These are phyloP conservation scores for Anacardium occidentale DNA, from an alignment of 345 rosid genomes.

Conservation along the genomic window DNA sequence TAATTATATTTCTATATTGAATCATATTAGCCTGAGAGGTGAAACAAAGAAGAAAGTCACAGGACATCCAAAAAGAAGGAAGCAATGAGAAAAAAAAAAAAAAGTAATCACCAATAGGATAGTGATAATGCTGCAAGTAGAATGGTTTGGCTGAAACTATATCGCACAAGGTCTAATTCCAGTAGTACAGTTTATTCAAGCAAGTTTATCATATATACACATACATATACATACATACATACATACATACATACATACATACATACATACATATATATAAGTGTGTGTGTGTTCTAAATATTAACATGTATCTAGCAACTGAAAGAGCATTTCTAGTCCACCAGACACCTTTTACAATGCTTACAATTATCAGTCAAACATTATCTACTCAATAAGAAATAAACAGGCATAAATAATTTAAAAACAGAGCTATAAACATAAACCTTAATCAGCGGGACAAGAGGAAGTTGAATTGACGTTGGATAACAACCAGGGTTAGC, in stretches of 20 bases:
- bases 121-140: neutral
- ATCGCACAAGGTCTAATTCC: neutral
- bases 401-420: slow-evolving; percentile 7
- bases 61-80: neutral
- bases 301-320: neutral
- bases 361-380: neutral
- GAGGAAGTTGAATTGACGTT: slow-evolving; percentile 92
- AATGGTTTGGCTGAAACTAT: neutral
- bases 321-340: neutral
- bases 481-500: slow-evolving; percentile 99
- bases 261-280: too few species aligned
- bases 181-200: neutral
- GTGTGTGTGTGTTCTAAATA: too few species aligned
- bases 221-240: too few species aligned
- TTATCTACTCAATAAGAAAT: neutral
- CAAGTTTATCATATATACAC: too few species aligned
- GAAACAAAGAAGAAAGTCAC: slow-evolving; percentile 19
- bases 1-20: slow-evolving; percentile 57
- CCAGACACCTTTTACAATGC: neutral
- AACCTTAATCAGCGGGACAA: slow-evolving; percentile 87
- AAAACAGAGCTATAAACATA: slow-evolving; percentile 5
- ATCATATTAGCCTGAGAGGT: slow-evolving; percentile 72
- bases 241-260: too few species aligned
- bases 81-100: neutral
- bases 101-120: neutral